phyloP scores from a whole-genome alignment of 2,329 filamentous ascomycete genomes.

The Trematosphaeria pertusa region DNA sequence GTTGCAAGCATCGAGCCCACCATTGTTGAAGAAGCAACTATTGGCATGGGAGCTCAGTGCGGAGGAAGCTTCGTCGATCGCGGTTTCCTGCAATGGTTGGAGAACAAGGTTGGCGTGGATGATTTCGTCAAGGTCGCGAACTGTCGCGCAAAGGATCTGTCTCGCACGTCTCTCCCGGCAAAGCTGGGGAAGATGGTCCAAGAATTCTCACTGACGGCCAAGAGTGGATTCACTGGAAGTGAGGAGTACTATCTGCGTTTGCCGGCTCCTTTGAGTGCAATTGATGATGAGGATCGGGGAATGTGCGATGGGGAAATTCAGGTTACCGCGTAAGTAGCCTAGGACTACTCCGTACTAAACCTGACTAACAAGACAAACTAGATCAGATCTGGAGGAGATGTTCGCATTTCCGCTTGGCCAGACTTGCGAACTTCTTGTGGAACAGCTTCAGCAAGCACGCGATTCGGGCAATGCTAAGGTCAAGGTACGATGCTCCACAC shows the following conservation, averaged over 20 bases:
- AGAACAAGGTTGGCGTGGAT: conserved; percentile 22
- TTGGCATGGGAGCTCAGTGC: conserved; percentile 34
- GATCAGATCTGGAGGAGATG: conserved; percentile 25
- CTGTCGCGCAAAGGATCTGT: conserved; percentile 11
- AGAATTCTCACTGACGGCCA: conserved; percentile 26
- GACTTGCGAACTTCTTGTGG: conserved; percentile 19
- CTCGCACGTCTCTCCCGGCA: conserved; percentile 16
- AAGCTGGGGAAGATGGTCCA: conserved; percentile 27
- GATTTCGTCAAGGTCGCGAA: conserved; percentile 32
- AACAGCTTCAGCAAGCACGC: conserved; percentile 16
- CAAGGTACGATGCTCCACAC: conserved; percentile 17
- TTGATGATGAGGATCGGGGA: conserved; percentile 20
- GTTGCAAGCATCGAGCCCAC: conserved; percentile 18
- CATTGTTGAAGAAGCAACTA: conserved; percentile 26
- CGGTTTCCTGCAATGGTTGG: conserved; percentile 29
- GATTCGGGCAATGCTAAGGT: conserved; percentile 7
- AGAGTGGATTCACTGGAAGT: conserved; percentile 28
- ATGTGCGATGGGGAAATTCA: conserved; percentile 33
- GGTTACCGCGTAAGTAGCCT: conserved; percentile 21
- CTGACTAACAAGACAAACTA: conserved; percentile 13
- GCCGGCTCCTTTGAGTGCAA: conserved; percentile 20
- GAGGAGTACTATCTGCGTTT: conserved; percentile 26
- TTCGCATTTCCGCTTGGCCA: conserved; percentile 20
- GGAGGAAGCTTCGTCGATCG: conserved; percentile 38
- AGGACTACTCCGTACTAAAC: background rate